Evolutionary conservation across 129 eudicot genomes (phyloP), one percentile per base, ranked within the genome.

Genomic region (Flaveria sonorensis): DNA sequence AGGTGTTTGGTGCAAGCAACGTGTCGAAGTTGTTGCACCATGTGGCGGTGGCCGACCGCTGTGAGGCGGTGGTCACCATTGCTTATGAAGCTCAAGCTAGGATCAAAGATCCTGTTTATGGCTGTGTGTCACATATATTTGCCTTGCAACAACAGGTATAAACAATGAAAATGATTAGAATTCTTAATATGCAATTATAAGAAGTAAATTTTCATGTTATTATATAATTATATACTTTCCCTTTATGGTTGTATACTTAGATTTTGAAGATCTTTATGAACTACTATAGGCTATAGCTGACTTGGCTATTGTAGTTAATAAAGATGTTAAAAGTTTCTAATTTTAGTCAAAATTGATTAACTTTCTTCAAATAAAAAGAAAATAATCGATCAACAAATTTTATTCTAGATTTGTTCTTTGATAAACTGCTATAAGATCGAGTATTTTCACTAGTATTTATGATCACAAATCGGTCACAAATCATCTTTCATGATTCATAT

Each of bases 31-130:
- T 91, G 83, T 40, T 95, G 83, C 80, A 83, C 51, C 97, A 91
- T 75, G 82, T 95, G 42, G 92, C 99, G 1, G 94, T 74, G 32
- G 83, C 84, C 6, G 92, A 95, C 57, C 85, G 99, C 1, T 89
- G 94, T 24, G 97, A 95, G 82, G 97, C 97, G 1, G 97, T 95
- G 32, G 96, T 89, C 77, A 95, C 96, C 63, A 95, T 95, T 86
- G 94, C 94, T 72, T 91, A 91, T 82, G 99, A 95, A 83, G 99
- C 99, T 80, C 97, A 95, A 72, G 99, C 99, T 21, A 84, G 99
- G 76, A 86, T 95, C 71, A 80, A 87, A 18, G 99, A 95, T 80
- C 99, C 99, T 52, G 97, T 95, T 53, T 91, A 95, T 84, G 99
- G 99, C 7, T 95, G 99, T 45, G 97, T 95, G 48, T 80, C 99